Conservation (phyloP, 148 eudicot genomes). For the Dianthus caryophyllus region DNA sequence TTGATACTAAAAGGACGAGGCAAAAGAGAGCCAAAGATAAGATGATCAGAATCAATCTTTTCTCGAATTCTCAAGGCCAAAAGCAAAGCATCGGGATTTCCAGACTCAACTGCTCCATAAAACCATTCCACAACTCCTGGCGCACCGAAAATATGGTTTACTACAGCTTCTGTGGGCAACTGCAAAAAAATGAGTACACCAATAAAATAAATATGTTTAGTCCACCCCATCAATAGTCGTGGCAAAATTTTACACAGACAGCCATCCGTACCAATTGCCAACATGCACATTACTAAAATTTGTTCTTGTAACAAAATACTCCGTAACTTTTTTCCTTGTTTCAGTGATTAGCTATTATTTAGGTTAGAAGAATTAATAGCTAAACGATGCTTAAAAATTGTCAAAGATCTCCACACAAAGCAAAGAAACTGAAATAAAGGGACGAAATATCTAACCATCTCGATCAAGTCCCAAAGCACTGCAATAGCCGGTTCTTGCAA, state of each 20-base stretch:
- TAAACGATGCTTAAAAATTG: neutral
- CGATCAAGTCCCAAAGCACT: conserved; percentile 56
- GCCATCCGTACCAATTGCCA: neutral
- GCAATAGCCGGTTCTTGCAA: conserved; percentile 84
- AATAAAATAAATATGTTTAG: neutral
- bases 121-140: conserved; percentile 80
- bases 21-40: conserved; percentile 55
- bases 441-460: conserved; percentile 44
- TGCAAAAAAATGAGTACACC: conserved; percentile 26
- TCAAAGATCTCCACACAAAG: neutral
- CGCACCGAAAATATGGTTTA: conserved; percentile 61
- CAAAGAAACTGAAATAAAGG: neutral
- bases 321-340: neutral
- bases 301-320: neutral
- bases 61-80: conserved; percentile 65
- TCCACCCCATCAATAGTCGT: neutral
- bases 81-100: conserved; percentile 93
- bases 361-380: neutral
- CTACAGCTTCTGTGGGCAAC: conserved; percentile 68
- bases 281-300: neutral
- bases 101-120: conserved; percentile 63
- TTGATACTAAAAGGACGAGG: conserved; percentile 66
- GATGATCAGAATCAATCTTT: conserved; percentile 46
- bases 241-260: neutral
- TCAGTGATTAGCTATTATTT: neutral